phyloP scores from a whole-genome alignment of 2,329 filamentous ascomycete species.

The Curvularia spicifera region DNA sequence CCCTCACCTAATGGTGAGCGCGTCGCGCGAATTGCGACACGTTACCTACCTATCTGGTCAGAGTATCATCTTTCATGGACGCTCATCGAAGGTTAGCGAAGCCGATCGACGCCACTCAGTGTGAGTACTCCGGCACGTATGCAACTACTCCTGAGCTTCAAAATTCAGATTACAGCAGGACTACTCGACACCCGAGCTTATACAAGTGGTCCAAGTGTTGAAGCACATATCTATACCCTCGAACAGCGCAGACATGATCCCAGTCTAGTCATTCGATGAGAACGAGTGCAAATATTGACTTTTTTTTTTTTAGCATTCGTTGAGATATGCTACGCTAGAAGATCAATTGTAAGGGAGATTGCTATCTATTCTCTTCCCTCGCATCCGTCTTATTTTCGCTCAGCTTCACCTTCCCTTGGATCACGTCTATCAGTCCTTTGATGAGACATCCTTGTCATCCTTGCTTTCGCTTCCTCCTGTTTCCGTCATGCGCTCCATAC shows the following conservation, averaged over 20 bases:
- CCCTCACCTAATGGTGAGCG: neutral
- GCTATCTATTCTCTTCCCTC: neutral
- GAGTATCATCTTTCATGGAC: neutral
- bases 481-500: neutral
- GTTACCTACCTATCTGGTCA: neutral
- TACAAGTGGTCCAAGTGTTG: neutral
- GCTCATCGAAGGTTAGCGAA: neutral
- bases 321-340: too few relatives aligned
- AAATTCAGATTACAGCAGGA: neutral
- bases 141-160: neutral
- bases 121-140: neutral
- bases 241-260: too few relatives aligned
- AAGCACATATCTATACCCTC: neutral
- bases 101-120: neutral
- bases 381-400: neutral
- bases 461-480: neutral
- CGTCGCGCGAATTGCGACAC: neutral
- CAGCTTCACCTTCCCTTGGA: neutral
- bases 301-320: too few relatives aligned
- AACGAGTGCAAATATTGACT: too few relatives aligned
- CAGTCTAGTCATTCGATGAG: too few relatives aligned
- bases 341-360: too few relatives aligned
- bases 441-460: neutral
- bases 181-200: neutral
- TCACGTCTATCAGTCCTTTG: neutral